These are phyloP conservation scores for Sporothrix schenckii DNA, from an alignment of 2,329 filamentous ascomycete genomes.

Conservation along the genomic window DNA sequence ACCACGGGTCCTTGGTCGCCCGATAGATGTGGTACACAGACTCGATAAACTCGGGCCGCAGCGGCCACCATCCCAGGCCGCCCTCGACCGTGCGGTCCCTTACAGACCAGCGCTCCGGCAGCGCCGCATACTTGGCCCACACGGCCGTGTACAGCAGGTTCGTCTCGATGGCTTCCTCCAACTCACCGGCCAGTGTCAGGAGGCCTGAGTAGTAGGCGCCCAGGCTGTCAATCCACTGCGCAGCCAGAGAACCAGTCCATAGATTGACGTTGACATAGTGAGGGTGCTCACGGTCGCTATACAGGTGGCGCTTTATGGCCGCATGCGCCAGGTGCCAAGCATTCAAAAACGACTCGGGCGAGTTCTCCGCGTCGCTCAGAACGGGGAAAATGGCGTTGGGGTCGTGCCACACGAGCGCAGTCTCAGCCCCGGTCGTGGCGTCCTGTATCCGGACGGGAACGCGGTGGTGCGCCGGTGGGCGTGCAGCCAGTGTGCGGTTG, in stretches of 20 bases:
- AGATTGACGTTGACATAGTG: conserved; percentile 93
- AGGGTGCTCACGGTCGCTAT: conserved; percentile 79
- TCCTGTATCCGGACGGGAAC: conserved; percentile 21
- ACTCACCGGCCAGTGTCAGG: conserved; percentile 79
- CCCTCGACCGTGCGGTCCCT: conserved; percentile 81
- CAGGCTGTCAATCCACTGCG: conserved; percentile 94
- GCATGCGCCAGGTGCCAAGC: conserved; percentile 85
- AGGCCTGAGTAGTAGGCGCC: conserved; percentile 94
- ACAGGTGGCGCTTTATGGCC: conserved; percentile 88
- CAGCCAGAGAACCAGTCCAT: conserved; percentile 81
- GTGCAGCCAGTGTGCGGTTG: conserved; percentile 48
- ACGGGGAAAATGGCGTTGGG: conserved; percentile 65
- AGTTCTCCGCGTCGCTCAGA: conserved; percentile 66
- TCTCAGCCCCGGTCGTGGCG: background rate
- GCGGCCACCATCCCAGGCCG: conserved; percentile 91
- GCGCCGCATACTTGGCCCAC: conserved; percentile 91
- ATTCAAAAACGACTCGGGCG: conserved; percentile 74
- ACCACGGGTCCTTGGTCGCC: conserved; percentile 93
- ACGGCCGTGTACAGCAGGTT: conserved; percentile 89
- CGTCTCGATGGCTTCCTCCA: conserved; percentile 87
- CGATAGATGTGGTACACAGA: conserved; percentile 96
- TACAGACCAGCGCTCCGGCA: conserved; percentile 93
- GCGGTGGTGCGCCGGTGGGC: conserved; percentile 14
- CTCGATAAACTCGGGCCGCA: conserved; percentile 94
- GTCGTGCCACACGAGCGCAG: conserved; percentile 56